Base-by-base conservation (phyloP, 805 yeast species). In the Cyberlindnera suaveolens region DNA sequence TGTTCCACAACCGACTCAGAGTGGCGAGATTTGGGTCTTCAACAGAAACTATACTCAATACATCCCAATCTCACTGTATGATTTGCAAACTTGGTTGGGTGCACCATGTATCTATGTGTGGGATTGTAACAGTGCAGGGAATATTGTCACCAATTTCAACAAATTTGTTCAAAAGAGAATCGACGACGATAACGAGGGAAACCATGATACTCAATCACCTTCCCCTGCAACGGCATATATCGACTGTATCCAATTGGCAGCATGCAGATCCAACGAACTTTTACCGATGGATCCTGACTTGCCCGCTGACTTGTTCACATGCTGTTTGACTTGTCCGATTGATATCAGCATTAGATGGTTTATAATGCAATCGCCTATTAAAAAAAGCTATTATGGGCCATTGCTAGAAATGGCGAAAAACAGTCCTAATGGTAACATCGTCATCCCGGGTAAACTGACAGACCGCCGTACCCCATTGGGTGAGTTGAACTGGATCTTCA, bases 21-120 rank as follows among this genome's bases (percentile, higher is more conserved):
- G 90, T 37, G 99, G 99, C 19, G 99, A 93, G 59, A 87, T 93
- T 23, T 93, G 99, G 99, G 98, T 93, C 10, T 93, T 93, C 68
- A 93, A 93, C 63, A 71, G 97, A 52, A 96, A 96, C 1, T 93
- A 90, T 61, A 93, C 99, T 1, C 99, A 93, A 65, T 93, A 93
- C 61, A 93, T 93, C 45, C 99, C 99, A 1, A 93, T 93, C 2
- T 86, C 96, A 9, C 66, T 93, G n/a, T 89, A 86, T 62, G 99
- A 93, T 57, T 68, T 93, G 38, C 99, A 93, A 57, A 82, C 95
- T 4, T 93, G 99, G 99, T 68, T 93, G 10, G 99, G 99, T 9
- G 97, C 97, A 1, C 99, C 99, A 0, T 91, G 95, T 42, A 85
- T 93, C 16, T 90, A 85, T 63, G 96, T 91, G 36, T 89, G 84